These are phyloP conservation scores for Hypoxylon sp. DNA, from an alignment of 2,329 filamentous ascomycete genomes.

Conservation along the genomic window DNA sequence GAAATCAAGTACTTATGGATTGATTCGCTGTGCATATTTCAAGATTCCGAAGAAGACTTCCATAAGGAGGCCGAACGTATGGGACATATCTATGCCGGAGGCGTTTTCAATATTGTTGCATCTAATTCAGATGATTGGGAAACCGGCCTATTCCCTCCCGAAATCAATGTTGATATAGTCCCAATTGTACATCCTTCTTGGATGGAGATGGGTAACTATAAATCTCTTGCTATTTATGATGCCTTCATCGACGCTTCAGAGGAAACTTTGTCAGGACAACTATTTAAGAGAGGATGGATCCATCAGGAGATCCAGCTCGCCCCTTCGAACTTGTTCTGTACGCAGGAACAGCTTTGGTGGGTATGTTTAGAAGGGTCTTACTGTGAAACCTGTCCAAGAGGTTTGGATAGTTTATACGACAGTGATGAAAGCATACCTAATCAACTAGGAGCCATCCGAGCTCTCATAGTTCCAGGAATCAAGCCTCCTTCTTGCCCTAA, in stretches of 20 bases:
- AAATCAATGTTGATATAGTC: neutral
- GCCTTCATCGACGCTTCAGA: neutral
- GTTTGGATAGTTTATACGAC: neutral
- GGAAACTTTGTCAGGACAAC: neutral
- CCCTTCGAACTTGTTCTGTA: conserved; percentile 9
- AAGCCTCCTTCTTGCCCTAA: neutral
- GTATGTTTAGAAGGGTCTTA: conserved; percentile 7
- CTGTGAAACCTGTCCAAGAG: neutral
- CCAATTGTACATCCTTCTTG: neutral
- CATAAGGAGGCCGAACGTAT: conserved; percentile 9
- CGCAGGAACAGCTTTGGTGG: conserved; percentile 4
- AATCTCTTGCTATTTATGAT: neutral
- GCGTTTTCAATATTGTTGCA: conserved; percentile 14
- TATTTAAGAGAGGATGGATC: conserved; percentile 1
- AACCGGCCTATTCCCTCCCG: neutral
- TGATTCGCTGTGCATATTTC: conserved; percentile 18
- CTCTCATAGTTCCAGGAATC: conserved; percentile 6
- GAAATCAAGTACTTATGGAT: conserved; percentile 15
- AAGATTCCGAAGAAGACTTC: conserved; percentile 8
- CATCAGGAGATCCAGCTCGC: conserved; percentile 3
- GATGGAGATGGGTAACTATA: neutral
- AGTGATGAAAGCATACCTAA: neutral
- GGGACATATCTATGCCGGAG: conserved; percentile 18
- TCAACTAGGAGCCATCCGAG: conserved; percentile 6
- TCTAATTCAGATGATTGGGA: neutral